Evolutionary conservation across 768 basidiomycete genomes (phyloP), one percentile per base, ranked within the genome.

Genomic region (Phanerodontia chrysosporium): DNA sequence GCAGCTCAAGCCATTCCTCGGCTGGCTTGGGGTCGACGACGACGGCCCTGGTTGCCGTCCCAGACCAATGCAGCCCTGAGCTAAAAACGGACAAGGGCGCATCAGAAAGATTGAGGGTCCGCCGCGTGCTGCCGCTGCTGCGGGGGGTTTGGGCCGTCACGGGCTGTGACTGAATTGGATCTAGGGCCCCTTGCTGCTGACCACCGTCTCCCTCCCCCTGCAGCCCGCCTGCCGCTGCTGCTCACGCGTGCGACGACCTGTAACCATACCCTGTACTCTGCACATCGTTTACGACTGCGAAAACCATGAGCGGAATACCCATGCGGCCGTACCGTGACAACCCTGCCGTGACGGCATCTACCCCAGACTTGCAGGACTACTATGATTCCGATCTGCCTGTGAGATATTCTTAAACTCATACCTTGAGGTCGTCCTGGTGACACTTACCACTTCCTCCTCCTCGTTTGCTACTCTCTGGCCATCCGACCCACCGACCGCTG

Each of bases 401-500:
- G 45, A 49, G 59, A 46, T 55, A 45, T 48, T 55, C 52, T 55
- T 45, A 39, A 53, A 44, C 52, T 18, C 29, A 28, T 46, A 51
- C 39, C 52, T 35, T 29, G 24, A 35, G 29, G 45, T 59, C 62
- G 62, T 55, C 58, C 58, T 55, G 55, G 58, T 57, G 62, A 59
- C 58, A 49, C 35, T 55, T 35, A 39, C 51, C 54, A 49, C 55
- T 55, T 59, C 54, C 28, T 6, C 55, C 36, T 55, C 49, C 18
- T 30, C 44, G 51, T 35, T 42, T 51, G 25, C 25, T 39, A 30
- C 29, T 39, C 35, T 16, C 45, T 42, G 16, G 21, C 22, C 25
- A 46, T 39, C 51, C 46, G 39, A 49, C 48, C 42, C 60, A 46
- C 55, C 29, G 48, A 28, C 55, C 68, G 66, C 71, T 65, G 60